Conservation (phyloP, 768 basidiomycete species). For the Naematelia aurantialba region DNA sequence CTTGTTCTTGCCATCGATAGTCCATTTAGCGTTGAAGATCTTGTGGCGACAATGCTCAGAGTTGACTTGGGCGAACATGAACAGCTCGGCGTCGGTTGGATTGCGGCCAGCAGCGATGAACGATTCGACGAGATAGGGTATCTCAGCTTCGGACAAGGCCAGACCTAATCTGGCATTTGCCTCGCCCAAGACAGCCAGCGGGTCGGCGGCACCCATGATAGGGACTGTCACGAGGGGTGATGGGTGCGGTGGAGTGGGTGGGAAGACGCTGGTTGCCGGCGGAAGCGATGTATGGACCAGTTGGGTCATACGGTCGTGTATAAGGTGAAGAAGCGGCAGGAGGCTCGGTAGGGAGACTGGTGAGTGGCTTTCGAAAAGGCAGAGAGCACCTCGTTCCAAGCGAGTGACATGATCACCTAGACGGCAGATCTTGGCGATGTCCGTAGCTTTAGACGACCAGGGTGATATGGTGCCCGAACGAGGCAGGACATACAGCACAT, state of each 20-base stretch:
- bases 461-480: conserved; percentile 89
- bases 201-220: conserved; percentile 56
- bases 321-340: conserved; percentile 60
- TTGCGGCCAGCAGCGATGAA: conserved; percentile 79
- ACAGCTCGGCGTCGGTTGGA: conserved; percentile 94
- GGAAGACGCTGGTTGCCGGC: conserved; percentile 55
- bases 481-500: conserved; percentile 71
- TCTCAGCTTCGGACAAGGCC: conserved; percentile 82
- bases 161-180: conserved; percentile 86
- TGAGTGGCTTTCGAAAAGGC: conserved; percentile 55
- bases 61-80: conserved; percentile 99
- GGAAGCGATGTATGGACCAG: conserved; percentile 62
- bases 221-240: conserved; percentile 69
- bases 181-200: conserved; percentile 62
- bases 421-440: conserved; percentile 83
- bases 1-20: conserved; percentile 65
- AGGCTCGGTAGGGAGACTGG: conserved; percentile 57
- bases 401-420: conserved; percentile 69
- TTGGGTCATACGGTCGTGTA: conserved; percentile 98
- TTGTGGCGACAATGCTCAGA: conserved; percentile 99
- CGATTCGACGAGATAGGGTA: conserved; percentile 83
- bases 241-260: conserved; percentile 58
- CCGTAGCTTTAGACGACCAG: conserved; percentile 98
- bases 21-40: conserved; percentile 98
- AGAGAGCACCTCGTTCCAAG: conserved; percentile 79